Percentiles rank a stretch among this genome's conserved stretches.
Evolutionary conservation across 2,329 filamentous ascomycete genomes (phyloP).

Genomic region (Fusarium sp.): DNA sequence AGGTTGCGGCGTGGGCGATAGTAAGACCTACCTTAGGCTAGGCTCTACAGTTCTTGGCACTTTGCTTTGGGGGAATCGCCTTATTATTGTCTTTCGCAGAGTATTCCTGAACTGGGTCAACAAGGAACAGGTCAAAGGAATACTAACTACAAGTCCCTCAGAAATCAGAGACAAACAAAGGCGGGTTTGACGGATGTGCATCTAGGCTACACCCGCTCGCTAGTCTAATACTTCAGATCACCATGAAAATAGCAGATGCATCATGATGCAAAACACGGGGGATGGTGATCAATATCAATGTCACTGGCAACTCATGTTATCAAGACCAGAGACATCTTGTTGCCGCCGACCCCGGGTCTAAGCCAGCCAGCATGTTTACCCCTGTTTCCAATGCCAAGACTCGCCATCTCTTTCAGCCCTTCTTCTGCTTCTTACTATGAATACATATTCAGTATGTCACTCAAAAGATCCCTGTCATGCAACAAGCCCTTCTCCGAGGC

Average conservation of each 20-base stretch:
- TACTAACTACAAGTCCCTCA: background rate
- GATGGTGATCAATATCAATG: background rate
- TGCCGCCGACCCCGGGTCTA: background rate
- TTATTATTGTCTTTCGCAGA: background rate
- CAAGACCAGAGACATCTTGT: background rate
- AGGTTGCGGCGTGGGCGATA: constrained; percentile 55
- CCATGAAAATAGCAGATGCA: background rate
- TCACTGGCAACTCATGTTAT: background rate
- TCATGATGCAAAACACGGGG: background rate
- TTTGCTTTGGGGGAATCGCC: background rate
- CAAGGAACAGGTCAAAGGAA: background rate
- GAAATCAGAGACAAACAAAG: background rate
- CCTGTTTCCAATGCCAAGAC: constrained; percentile 8
- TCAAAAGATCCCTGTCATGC: background rate
- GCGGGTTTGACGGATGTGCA: background rate
- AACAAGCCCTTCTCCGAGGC: background rate
- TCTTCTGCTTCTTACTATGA: background rate
- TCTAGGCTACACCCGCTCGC: background rate
- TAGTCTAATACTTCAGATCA: background rate
- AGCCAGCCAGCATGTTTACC: background rate
- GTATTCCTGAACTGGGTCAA: background rate
- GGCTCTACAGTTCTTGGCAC: constrained; percentile 3
- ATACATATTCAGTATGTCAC: background rate
- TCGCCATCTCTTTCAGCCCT: constrained; percentile 3
- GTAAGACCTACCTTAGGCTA: background rate